Conservation (phyloP, 345 rosid genomes). For the Trapa bicornis region DNA sequence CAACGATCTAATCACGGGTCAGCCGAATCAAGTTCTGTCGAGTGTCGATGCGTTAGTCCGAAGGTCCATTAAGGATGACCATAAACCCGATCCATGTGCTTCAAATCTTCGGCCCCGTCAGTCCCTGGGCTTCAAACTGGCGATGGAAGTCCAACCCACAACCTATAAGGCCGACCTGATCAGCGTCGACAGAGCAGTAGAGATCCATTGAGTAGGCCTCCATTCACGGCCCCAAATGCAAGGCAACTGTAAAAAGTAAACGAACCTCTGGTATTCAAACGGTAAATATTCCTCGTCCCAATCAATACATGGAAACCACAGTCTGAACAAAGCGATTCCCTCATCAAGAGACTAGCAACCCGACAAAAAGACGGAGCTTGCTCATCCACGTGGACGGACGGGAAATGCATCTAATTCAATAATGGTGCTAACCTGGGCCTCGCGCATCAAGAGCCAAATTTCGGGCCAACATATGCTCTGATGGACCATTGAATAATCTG, state of each 20-base stretch:
- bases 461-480: background rate
- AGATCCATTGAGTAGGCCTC: no score
- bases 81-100: no score
- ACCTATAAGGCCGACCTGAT: no score
- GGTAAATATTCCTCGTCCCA: background rate
- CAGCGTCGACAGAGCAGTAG: no score
- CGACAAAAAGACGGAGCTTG: background rate
- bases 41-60: no score
- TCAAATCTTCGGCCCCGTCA: no score
- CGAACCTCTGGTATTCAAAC: background rate
- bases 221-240: background rate
- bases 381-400: background rate
- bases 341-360: background rate
- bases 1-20: no score
- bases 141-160: no score
- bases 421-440: background rate
- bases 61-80: no score
- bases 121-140: no score
- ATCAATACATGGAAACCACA: background rate
- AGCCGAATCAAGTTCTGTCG: no score
- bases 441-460: background rate
- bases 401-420: background rate
- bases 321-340: background rate
- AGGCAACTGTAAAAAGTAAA: background rate
- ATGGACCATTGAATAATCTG: background rate